Evolutionary conservation across 1,284 basidiomycete species (phyloP).

Genomic region (Cutaneotrichosporon arboriforme): DNA sequence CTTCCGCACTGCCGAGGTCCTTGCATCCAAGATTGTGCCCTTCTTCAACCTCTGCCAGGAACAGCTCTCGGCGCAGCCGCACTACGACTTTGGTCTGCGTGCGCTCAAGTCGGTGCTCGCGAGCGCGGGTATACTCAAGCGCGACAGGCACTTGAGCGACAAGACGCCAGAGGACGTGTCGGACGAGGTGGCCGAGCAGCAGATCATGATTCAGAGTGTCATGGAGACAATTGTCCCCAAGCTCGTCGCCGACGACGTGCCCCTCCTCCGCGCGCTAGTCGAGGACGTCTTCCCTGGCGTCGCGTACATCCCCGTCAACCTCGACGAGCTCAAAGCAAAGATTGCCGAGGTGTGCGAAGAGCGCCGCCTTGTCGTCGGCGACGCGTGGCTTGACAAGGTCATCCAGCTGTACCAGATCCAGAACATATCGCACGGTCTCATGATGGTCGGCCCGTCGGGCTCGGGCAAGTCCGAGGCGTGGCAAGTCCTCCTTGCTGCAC

Average conservation of each 20-base stretch:
- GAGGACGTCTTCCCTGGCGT: slow-evolving; percentile 97
- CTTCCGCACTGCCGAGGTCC: slow-evolving; percentile 90
- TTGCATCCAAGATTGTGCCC: slow-evolving; percentile 96
- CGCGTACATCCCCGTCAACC: slow-evolving; percentile 80
- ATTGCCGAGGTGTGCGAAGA: slow-evolving; percentile 84
- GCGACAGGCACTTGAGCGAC: slow-evolving; percentile 67
- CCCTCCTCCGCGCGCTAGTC: slow-evolving; percentile 85
- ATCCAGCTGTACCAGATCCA: slow-evolving; percentile 98
- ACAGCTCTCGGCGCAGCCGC: slow-evolving; percentile 92
- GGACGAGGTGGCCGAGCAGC: slow-evolving; percentile 77
- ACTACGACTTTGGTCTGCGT: slow-evolving; percentile 98
- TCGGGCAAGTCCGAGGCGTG: slow-evolving; percentile 97
- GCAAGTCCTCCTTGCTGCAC: slow-evolving; percentile 84
- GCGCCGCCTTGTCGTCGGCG: slow-evolving; percentile 74
- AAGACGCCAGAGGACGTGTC: slow-evolving; percentile 23
- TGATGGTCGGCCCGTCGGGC: slow-evolving; percentile 99
- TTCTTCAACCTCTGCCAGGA: slow-evolving; percentile 99
- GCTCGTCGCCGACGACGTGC: slow-evolving; percentile 94
- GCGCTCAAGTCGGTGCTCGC: slow-evolving; percentile 95
- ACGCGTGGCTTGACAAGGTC: slow-evolving; percentile 92
- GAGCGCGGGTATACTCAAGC: slow-evolving; percentile 95
- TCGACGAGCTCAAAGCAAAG: slow-evolving; percentile 75
- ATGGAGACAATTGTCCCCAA: slow-evolving; percentile 98
- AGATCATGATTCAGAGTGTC: slow-evolving; percentile 98
- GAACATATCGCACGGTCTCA: slow-evolving; percentile 97